These are phyloP conservation scores for Pythium monospermum DNA, from an alignment of 352 stramenopile species.

Conservation along the genomic window DNA sequence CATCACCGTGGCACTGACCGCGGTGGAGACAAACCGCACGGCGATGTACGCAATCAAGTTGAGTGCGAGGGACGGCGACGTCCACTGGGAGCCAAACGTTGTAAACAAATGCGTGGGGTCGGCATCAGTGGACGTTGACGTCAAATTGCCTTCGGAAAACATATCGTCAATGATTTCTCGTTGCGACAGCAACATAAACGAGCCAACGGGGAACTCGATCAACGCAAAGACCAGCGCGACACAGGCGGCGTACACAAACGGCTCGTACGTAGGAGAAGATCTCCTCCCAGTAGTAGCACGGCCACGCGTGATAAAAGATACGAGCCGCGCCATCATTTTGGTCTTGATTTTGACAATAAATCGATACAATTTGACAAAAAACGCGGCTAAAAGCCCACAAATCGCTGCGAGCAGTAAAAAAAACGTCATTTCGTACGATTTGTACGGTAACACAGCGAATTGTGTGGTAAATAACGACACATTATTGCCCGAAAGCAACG, in stretches of 20 bases:
- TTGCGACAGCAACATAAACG: slow-evolving; percentile 76
- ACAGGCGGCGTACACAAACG: slow-evolving; percentile 64
- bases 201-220: slow-evolving; percentile 66
- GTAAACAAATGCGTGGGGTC: slow-evolving; percentile 21
- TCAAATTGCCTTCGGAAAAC: slow-evolving; percentile 65
- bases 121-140: slow-evolving; percentile 17
- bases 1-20: slow-evolving; percentile 45
- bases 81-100: slow-evolving; percentile 52
- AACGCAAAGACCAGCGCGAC: slow-evolving; percentile 66
- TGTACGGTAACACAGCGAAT: slow-evolving; percentile 31
- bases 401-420: slow-evolving; percentile 79
- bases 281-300: no score
- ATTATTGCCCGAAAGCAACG: no score
- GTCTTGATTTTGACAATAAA: slow-evolving; percentile 41
- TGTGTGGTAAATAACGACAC: slow-evolving; percentile 43
- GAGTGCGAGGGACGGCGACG: slow-evolving; percentile 46
- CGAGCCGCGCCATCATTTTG: slow-evolving; percentile 32
- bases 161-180: slow-evolving; percentile 84
- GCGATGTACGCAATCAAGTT: slow-evolving; percentile 46
- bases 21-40: slow-evolving; percentile 29
- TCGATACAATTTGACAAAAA: slow-evolving; percentile 73
- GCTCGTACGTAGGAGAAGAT: slow-evolving; percentile 30
- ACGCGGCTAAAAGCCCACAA: slow-evolving; percentile 76
- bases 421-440: slow-evolving; percentile 36
- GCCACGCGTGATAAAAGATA: no score